Base-by-base conservation (phyloP, 2,329 filamentous ascomycete genomes). In the Ciborinia camelliae region DNA sequence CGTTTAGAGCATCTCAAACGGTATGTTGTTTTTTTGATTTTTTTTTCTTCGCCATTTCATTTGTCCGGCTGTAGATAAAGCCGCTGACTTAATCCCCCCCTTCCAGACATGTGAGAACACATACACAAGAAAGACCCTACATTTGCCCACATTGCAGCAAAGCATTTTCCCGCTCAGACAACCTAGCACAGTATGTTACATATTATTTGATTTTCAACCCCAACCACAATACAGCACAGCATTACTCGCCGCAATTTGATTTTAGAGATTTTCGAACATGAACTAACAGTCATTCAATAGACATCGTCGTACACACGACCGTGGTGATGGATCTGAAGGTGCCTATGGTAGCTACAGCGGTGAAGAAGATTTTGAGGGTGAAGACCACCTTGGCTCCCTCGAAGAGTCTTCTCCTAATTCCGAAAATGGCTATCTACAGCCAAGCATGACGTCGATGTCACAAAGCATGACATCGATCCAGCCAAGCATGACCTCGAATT, bases 111-210 rank as follows among this genome's bases (percentile, higher is more conserved):
- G 95, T 99, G 78, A 91, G 95, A 81, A 99, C 95, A 75, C 95
- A 99, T 84, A 99, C 95, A 64, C 95, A 99, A 84, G 95, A 99
- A 83, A 91, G 94, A 81, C 95, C 95, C 73, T 99, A 99, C 80
- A 89, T 96, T 76, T 99, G 95, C 86, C 90, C 91, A 72, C 89
- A 96, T 79, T 99, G 95, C 86, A 97, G 91, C 84, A 98, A 98
- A 84, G 94, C 94, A 71, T 99, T 99, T 79, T 98, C 95, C 66
- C 86, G 95, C 80, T 98, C 94, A 75, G 95, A 99, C 82, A 99
- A 99, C 78, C 90, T 99, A 79, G 95, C 95, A 78, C 95, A 99
- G 90, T 96, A 92, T 80, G 86, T 76, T 72, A 45, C 39, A 52
- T 51, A 66, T 65, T 64, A 52, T 63, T 66, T 68, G 67, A 47